Evolutionary conservation across 495 filamentous ascomycete species (phyloP).

Genomic region (Xylaria bambusicola): DNA sequence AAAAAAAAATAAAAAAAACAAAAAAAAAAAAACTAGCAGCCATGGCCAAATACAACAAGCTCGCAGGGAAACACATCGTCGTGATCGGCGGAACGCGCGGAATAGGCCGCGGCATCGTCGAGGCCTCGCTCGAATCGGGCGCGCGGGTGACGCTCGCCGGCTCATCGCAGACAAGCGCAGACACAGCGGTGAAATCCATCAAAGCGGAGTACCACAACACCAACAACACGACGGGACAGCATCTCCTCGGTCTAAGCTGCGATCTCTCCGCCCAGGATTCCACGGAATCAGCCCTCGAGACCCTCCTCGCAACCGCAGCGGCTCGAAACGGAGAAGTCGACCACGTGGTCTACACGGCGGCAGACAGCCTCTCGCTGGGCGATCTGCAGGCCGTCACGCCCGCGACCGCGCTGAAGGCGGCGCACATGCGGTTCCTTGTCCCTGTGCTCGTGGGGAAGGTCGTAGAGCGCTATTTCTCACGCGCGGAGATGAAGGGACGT

Average conservation of each 20-base stretch:
- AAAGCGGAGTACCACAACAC: constrained; percentile 39
- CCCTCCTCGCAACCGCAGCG: constrained; percentile 44
- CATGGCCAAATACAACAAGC: constrained; percentile 44
- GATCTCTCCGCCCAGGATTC: constrained; percentile 54
- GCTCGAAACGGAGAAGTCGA: constrained; percentile 44
- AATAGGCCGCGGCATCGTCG: constrained; percentile 59
- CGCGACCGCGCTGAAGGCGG: constrained; percentile 37
- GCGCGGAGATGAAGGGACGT: constrained; percentile 17
- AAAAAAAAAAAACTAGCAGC: no score
- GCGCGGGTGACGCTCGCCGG: constrained; percentile 57
- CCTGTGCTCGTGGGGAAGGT: constrained; percentile 57
- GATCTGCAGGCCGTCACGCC: constrained; percentile 42
- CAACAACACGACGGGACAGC: neutral
- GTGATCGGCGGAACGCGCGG: constrained; percentile 58
- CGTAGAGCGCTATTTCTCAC: constrained; percentile 44
- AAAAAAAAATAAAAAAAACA: no score
- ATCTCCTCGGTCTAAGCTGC: constrained; percentile 44
- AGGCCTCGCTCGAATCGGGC: constrained; percentile 49
- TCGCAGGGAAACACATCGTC: constrained; percentile 47
- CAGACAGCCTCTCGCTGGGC: constrained; percentile 39
- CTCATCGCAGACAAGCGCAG: constrained; percentile 48
- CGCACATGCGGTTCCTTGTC: constrained; percentile 55
- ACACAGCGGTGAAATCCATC: constrained; percentile 35
- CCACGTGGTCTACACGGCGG: constrained; percentile 66
- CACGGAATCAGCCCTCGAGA: constrained; percentile 43